phyloP scores from a whole-genome alignment of 169 alveolate species.

The Besnoitia besnoiti region DNA sequence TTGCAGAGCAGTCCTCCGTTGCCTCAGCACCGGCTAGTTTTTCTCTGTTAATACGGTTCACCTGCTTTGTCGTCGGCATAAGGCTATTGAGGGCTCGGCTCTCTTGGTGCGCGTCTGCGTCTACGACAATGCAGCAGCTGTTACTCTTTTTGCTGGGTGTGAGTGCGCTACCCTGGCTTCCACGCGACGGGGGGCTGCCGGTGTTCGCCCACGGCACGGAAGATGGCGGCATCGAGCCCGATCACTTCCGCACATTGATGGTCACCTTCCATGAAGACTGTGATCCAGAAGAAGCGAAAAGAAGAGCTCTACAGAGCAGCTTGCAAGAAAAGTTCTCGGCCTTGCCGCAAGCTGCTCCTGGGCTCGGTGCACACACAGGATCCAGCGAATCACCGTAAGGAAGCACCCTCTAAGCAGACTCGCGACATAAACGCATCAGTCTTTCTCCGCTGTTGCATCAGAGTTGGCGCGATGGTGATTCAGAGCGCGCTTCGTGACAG shows the following conservation, averaged over 20 bases:
- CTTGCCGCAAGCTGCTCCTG: not conserved
- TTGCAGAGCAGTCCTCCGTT: no score
- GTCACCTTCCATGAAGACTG: slow-evolving; percentile 8
- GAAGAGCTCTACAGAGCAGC: not conserved
- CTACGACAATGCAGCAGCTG: not conserved
- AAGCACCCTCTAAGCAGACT: no score
- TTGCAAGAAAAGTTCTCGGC: not conserved
- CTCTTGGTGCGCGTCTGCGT: not conserved
- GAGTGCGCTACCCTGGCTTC: not conserved
- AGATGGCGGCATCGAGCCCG: not conserved
- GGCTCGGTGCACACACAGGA: not conserved
- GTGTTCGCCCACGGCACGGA: not conserved
- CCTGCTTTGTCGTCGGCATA: not conserved
- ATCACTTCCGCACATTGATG: slow-evolving; percentile 17
- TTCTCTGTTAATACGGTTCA: not conserved
- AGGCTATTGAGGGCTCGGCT: not conserved
- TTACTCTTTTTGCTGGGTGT: not conserved
- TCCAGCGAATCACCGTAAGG: not conserved
- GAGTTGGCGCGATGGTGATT: no score
- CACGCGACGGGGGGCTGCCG: not conserved
- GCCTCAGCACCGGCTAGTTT: no score
- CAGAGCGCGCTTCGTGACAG: no score
- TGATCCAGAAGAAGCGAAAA: not conserved
- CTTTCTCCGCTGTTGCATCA: no score
- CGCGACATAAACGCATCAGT: no score